Conservation (phyloP, 2,329 filamentous ascomycete genomes). For the Ascochyta viciae-villosae region DNA sequence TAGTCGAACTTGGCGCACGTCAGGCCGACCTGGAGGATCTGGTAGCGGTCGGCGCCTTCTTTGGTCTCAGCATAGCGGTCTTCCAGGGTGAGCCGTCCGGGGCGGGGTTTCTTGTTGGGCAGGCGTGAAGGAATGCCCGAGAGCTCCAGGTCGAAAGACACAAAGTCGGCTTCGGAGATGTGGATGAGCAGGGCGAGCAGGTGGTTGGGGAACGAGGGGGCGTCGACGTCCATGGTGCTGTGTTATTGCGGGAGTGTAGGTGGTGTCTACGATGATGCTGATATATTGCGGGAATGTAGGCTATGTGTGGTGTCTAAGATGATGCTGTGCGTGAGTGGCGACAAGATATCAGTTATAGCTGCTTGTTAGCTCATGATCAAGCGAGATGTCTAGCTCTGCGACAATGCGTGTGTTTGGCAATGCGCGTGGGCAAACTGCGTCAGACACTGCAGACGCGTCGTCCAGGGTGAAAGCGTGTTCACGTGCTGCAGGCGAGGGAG, state of each 20-base stretch:
- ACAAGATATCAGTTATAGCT: constrained; percentile 1
- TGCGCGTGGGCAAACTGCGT: too few relatives aligned
- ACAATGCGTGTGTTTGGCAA: too few relatives aligned
- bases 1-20: constrained; percentile 68
- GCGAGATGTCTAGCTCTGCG: constrained; percentile 1
- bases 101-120: constrained; percentile 43
- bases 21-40: constrained; percentile 71
- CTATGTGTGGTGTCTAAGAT: not conserved
- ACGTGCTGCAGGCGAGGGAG: too few relatives aligned
- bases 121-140: constrained; percentile 64
- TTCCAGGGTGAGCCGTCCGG: constrained; percentile 61
- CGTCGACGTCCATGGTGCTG: constrained; percentile 63
- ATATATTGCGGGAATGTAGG: not conserved
- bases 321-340: too few relatives aligned
- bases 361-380: constrained; percentile 18
- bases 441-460: too few relatives aligned
- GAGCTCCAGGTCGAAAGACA: constrained; percentile 71
- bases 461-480: too few relatives aligned
- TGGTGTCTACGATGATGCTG: not conserved
- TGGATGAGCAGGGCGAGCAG: constrained; percentile 64
- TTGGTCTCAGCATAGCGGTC: constrained; percentile 68
- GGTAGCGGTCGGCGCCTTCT: constrained; percentile 66
- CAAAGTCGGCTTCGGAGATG: constrained; percentile 66
- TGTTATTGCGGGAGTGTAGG: not conserved
- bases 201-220: constrained; percentile 56